These are phyloP conservation scores for Sordariomycetes sp. DNA, from an alignment of 2,329 filamentous ascomycete species.

Conservation along the genomic window DNA sequence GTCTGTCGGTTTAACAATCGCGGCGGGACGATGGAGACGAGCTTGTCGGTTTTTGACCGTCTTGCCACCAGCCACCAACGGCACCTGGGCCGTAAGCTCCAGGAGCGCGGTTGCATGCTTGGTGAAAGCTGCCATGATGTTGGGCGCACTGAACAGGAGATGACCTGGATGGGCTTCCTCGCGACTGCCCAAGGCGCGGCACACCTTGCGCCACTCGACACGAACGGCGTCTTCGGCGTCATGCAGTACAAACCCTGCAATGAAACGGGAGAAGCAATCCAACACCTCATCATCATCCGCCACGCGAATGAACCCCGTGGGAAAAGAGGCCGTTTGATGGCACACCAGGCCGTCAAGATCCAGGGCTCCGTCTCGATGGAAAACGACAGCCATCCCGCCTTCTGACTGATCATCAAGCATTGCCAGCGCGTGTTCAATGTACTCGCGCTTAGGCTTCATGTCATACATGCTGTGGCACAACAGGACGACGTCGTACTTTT, in stretches of 20 bases:
- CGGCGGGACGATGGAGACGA: slow-evolving; percentile 27
- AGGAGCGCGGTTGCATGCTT: slow-evolving; percentile 21
- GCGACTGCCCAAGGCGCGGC: slow-evolving; percentile 31
- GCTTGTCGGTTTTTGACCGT: slow-evolving; percentile 42
- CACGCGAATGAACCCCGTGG: slow-evolving; percentile 30
- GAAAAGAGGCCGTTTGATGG: slow-evolving; percentile 33
- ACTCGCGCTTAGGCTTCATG: slow-evolving; percentile 34
- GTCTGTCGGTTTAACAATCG: slow-evolving; percentile 32
- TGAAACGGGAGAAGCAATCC: slow-evolving; percentile 40
- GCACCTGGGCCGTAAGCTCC: slow-evolving; percentile 30
- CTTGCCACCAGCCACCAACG: slow-evolving; percentile 15
- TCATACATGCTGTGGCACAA: slow-evolving; percentile 58
- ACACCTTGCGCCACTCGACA: slow-evolving; percentile 37
- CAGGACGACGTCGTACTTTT: slow-evolving; percentile 42
- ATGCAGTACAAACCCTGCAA: slow-evolving; percentile 32
- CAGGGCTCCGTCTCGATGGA: slow-evolving; percentile 39
- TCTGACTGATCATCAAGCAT: slow-evolving; percentile 30
- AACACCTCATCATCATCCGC: slow-evolving; percentile 30
- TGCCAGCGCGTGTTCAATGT: slow-evolving; percentile 32
- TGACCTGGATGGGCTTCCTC: slow-evolving; percentile 21
- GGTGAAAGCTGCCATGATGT: slow-evolving; percentile 40
- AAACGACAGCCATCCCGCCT: slow-evolving; percentile 37
- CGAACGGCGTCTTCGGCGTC: slow-evolving; percentile 18
- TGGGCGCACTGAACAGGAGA: slow-evolving; percentile 37
- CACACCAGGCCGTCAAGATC: slow-evolving; percentile 35